Evolutionary conservation across 805 yeast genomes (phyloP), one percentile per base, ranked within the genome.

Genomic region (Torulaspora microellipsoides): DNA sequence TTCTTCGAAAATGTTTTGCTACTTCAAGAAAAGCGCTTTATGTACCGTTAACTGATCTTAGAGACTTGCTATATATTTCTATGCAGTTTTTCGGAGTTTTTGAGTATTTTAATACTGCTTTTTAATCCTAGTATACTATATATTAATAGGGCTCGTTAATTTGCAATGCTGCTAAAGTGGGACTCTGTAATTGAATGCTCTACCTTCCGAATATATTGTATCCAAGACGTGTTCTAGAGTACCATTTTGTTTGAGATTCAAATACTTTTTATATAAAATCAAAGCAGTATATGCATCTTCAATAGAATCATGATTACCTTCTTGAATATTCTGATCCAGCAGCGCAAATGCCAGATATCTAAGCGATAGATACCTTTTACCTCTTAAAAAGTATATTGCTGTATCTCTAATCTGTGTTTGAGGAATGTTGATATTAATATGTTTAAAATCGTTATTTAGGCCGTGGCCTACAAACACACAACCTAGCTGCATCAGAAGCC

Each of bases 401-500:
- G 99, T 93, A 63, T 93, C 99, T 43, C 95, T 72, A 25, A 93
- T 90, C 64, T 95, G 99, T 1, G 64, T 64, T 20, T 73, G 71
- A 0, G 98, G 98, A 2, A 95, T 95, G 59, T 85, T 85, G 36
- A 93, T 78, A 57, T 93, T 93, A 53, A 95, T 93, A 28, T 93
- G 85, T 55, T 97, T 73, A 71, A 93, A 93, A 67, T 93, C 99
- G 53, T 88, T 89, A 32, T 76, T 73, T 46, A 93, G 71, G 1
- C 97, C 96, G 67, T 93, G 99, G 0, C 99, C 99, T 27, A 93
- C 89, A 69, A 93, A 91, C 0, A 85, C 77, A 59, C 95, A 88
- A 0, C 97, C 97, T 44, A 89, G 58, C 58, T 91, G 93, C 47
- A 93, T 69, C 38, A 93, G 70, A 15, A 93, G 68, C 99, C 99